Percentiles rank a stretch among this genome's conserved stretches.
Evolutionary conservation across 306 rosid genomes (phyloP).

Genomic region (Prunus mongolica): DNA sequence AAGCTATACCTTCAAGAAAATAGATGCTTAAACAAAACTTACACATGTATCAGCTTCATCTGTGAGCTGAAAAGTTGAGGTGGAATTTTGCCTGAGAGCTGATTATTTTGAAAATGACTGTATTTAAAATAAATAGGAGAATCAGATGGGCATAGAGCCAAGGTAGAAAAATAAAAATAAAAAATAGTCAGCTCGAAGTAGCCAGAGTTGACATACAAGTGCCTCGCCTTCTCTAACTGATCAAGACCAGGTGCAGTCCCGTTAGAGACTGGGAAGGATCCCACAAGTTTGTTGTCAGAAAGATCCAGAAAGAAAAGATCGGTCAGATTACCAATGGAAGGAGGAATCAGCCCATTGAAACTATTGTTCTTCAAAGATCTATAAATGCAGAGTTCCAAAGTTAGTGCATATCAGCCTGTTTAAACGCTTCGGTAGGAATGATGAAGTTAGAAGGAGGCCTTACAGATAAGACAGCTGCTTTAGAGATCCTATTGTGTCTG

Average conservation of each 20-base stretch:
- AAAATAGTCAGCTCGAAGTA: background rate
- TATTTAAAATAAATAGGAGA: slow-evolving; percentile 16
- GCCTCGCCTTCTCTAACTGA: slow-evolving; percentile 18
- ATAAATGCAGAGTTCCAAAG: background rate
- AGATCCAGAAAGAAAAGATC: slow-evolving; percentile 42
- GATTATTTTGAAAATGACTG: slow-evolving; percentile 65
- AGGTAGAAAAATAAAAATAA: no score
- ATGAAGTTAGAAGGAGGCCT: slow-evolving; percentile 10
- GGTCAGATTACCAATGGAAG: slow-evolving; percentile 36
- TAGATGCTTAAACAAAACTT: slow-evolving; percentile 23
- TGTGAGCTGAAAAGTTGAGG: slow-evolving; percentile 46
- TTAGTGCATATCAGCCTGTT: background rate
- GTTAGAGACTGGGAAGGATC: slow-evolving; percentile 34
- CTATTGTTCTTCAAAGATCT: slow-evolving; percentile 39
- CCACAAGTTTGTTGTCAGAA: slow-evolving; percentile 33
- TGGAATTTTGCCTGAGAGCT: slow-evolving; percentile 52
- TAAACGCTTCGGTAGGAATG: background rate
- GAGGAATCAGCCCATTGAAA: slow-evolving; percentile 31
- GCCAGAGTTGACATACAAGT: slow-evolving; percentile 34
- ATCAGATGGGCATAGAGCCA: background rate
- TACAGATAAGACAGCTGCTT: slow-evolving; percentile 49
- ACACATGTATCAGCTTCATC: slow-evolving; percentile 59
- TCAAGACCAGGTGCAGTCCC: slow-evolving; percentile 29
- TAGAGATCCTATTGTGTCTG: slow-evolving; percentile 55
- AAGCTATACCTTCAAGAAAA: background rate